These are phyloP conservation scores for Rhizomucor miehei DNA, from an alignment of 371 early-diverging fungal species.

Conservation along the genomic window DNA sequence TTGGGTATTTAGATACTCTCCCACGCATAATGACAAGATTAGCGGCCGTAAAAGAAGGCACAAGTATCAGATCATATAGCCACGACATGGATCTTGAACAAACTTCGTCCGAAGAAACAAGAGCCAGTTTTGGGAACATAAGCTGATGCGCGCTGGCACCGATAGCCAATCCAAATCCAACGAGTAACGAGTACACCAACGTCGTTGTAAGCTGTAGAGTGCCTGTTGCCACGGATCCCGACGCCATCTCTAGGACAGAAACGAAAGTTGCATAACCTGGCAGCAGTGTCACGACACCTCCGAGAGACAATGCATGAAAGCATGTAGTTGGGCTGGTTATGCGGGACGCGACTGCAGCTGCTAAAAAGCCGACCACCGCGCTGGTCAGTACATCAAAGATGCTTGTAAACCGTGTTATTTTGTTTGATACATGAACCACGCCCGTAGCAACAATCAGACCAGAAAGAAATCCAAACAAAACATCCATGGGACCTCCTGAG, in stretches of 20 bases:
- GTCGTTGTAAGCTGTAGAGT: slow-evolving; percentile 72
- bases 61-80: slow-evolving; percentile 21
- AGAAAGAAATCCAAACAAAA: slow-evolving; percentile 36
- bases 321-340: slow-evolving; percentile 37
- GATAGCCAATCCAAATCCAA: slow-evolving; percentile 72
- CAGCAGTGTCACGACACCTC: slow-evolving; percentile 57
- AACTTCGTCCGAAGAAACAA: slow-evolving; percentile 14
- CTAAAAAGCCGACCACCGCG: slow-evolving; percentile 54
- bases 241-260: slow-evolving; percentile 70
- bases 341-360: slow-evolving; percentile 26
- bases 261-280: slow-evolving; percentile 69
- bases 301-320: slow-evolving; percentile 57
- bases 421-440: slow-evolving; percentile 46
- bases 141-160: slow-evolving; percentile 50
- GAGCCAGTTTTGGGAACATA: slow-evolving; percentile 19
- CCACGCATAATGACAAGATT: slow-evolving; percentile 18
- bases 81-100: slow-evolving; percentile 20
- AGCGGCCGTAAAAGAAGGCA: slow-evolving; percentile 25
- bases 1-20: slow-evolving; percentile 18
- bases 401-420: slow-evolving; percentile 56
- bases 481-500: slow-evolving; percentile 54
- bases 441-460: slow-evolving; percentile 51
- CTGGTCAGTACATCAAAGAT: slow-evolving; percentile 61
- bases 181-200: slow-evolving; percentile 65
- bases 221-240: slow-evolving; percentile 75